phyloP scores from a whole-genome alignment of 2,329 filamentous ascomycete genomes.

The Trichoderma guizhouense region DNA sequence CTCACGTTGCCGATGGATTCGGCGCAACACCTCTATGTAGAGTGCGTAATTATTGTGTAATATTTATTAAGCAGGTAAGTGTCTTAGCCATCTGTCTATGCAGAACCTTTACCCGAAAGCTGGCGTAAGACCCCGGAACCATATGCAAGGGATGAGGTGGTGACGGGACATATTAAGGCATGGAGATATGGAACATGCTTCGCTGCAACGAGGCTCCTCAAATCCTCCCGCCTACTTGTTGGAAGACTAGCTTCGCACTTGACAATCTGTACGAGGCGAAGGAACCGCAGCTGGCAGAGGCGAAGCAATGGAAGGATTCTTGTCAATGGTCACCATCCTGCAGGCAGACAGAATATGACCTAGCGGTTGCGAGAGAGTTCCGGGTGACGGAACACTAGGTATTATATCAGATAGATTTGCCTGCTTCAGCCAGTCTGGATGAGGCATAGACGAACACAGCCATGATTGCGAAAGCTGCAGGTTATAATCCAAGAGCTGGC shows the following conservation, averaged over 20 bases:
- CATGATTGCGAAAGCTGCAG: not conserved
- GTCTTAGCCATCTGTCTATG: not conserved
- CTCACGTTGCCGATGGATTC: not conserved
- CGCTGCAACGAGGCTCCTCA: not conserved
- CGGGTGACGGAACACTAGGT: not conserved
- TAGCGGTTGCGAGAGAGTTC: not conserved
- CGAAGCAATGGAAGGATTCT: not conserved
- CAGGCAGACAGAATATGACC: not conserved
- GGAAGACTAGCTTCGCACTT: not conserved
- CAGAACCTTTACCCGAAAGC: not conserved
- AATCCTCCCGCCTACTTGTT: not conserved
- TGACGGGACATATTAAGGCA: not conserved
- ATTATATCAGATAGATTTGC: not conserved
- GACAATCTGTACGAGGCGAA: not conserved
- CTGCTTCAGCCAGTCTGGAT: not conserved
- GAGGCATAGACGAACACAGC: not conserved
- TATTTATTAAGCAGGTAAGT: not conserved
- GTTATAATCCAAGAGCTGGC: not conserved
- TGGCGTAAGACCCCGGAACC: not conserved
- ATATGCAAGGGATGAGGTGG: conserved; percentile 10
- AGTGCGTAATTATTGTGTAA: not conserved
- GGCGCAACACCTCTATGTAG: not conserved
- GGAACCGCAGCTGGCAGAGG: not conserved
- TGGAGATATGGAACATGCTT: not conserved
- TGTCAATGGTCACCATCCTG: not conserved